phyloP scores from a whole-genome alignment of 192 early-diverging fungal species.

The Podila clonocystis region DNA sequence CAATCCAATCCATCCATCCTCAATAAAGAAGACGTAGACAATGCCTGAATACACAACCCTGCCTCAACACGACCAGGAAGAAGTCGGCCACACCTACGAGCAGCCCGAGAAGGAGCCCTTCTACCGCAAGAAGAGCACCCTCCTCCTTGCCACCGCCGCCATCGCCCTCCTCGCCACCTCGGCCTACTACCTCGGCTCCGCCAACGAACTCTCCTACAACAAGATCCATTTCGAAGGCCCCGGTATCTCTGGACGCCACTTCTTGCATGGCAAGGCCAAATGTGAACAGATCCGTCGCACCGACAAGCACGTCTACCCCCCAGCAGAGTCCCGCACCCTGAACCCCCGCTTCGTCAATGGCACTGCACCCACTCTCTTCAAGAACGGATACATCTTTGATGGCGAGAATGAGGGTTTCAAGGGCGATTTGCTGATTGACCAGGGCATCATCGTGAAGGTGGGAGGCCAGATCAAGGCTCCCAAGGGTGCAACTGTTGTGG shows the following conservation, averaged over 20 bases:
- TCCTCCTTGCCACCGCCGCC: slow-evolving; percentile 42
- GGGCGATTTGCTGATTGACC: slow-evolving; percentile 64
- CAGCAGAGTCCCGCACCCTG: slow-evolving; percentile 20
- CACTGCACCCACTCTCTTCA: slow-evolving; percentile 58
- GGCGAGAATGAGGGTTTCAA: slow-evolving; percentile 52
- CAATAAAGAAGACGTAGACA: background rate
- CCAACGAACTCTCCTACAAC: slow-evolving; percentile 41
- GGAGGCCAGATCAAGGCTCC: slow-evolving; percentile 48
- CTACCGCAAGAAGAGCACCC: slow-evolving; percentile 41
- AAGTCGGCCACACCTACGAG: slow-evolving; percentile 30
- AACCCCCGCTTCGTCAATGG: slow-evolving; percentile 58
- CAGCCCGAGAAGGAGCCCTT: slow-evolving; percentile 22
- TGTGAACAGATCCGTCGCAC: slow-evolving; percentile 38
- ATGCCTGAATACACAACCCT: slow-evolving; percentile 42
- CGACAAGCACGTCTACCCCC: slow-evolving; percentile 29
- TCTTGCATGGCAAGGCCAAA: slow-evolving; percentile 29
- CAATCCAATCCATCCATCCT: background rate
- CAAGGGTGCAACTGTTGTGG: slow-evolving; percentile 57
- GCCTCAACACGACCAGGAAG: slow-evolving; percentile 45
- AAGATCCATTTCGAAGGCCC: slow-evolving; percentile 37
- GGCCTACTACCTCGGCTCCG: slow-evolving; percentile 31
- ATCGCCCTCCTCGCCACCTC: slow-evolving; percentile 37
- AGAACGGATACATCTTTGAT: slow-evolving; percentile 68
- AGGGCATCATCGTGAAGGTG: slow-evolving; percentile 66
- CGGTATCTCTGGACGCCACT: slow-evolving; percentile 43